Evolutionary conservation across 768 basidiomycete genomes (phyloP).

Genomic region (Termitomyces sp.): DNA sequence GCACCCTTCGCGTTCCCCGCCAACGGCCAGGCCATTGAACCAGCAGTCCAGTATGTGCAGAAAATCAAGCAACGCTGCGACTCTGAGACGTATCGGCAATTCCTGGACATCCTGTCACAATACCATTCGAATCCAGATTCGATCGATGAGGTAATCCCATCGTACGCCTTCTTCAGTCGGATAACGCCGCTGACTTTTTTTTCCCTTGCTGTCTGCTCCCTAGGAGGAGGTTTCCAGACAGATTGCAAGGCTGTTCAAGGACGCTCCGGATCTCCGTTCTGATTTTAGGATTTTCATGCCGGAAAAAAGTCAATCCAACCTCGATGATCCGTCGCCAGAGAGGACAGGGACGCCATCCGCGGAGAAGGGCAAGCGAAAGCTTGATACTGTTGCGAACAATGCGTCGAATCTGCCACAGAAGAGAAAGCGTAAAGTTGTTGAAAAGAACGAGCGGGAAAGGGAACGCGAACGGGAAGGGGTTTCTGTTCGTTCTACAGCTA

Average conservation of each 20-base stretch:
- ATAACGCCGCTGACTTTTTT: constrained; percentile 10
- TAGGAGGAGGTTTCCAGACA: constrained; percentile 66
- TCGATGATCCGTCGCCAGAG: constrained; percentile 34
- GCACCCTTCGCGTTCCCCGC: constrained; percentile 26
- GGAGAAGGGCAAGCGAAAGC: constrained; percentile 42
- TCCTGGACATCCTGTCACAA: constrained; percentile 67
- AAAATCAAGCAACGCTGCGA: constrained; percentile 95
- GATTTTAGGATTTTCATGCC: constrained; percentile 78
- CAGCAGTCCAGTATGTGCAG: constrained; percentile 92
- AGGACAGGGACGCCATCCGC: constrained; percentile 27
- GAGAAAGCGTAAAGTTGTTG: constrained; percentile 59
- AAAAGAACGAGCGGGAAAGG: constrained; percentile 35
- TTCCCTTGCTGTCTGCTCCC: background rate
- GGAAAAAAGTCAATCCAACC: constrained; percentile 42
- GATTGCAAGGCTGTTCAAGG: constrained; percentile 66
- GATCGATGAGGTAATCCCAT: constrained; percentile 47
- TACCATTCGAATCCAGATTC: constrained; percentile 57
- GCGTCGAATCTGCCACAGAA: constrained; percentile 51
- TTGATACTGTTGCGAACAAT: constrained; percentile 24
- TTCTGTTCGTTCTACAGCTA: constrained; percentile 23
- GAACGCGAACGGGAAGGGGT: constrained; percentile 22
- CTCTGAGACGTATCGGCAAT: constrained; percentile 77
- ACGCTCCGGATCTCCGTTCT: constrained; percentile 66
- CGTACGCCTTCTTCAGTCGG: background rate
- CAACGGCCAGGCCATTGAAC: constrained; percentile 51